Evolutionary conservation across 306 rosid genomes (phyloP).

Genomic region (Dryas octopetala): DNA sequence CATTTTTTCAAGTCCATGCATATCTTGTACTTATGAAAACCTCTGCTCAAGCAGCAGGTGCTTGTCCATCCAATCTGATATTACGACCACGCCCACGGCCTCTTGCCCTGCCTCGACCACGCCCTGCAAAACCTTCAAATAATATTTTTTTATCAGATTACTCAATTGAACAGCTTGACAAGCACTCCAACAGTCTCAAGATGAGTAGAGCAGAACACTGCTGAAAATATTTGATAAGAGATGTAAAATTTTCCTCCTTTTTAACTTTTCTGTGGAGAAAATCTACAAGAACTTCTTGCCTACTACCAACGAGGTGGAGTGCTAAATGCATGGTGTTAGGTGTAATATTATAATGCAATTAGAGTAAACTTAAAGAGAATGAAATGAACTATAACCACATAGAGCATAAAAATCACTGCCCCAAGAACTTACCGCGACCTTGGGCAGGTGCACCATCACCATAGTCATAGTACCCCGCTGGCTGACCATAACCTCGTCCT

Average conservation of each 20-base stretch:
- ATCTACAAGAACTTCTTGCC: background rate
- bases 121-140: slow-evolving; percentile 45
- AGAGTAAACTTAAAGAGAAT: background rate
- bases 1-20: slow-evolving; percentile 38
- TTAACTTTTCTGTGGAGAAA: background rate
- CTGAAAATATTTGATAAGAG: background rate
- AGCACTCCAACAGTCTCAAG: background rate
- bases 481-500: slow-evolving; percentile 61
- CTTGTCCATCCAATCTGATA: slow-evolving; percentile 47
- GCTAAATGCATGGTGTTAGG: background rate
- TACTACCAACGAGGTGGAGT: too few species aligned
- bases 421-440: slow-evolving; percentile 54
- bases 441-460: slow-evolving; percentile 65
- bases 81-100: slow-evolving; percentile 54
- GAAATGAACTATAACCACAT: background rate
- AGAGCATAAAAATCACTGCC: background rate
- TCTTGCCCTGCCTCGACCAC: slow-evolving; percentile 66
- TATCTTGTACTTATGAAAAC: slow-evolving; percentile 30
- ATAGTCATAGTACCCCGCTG: slow-evolving; percentile 57
- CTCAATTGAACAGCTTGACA: background rate
- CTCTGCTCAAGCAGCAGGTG: slow-evolving; percentile 53
- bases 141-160: background rate
- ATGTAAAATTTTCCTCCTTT: background rate
- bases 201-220: background rate
- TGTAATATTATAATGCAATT: background rate